Evolutionary conservation across 768 basidiomycete genomes (phyloP).

Genomic region (Termitomyces sp.): DNA sequence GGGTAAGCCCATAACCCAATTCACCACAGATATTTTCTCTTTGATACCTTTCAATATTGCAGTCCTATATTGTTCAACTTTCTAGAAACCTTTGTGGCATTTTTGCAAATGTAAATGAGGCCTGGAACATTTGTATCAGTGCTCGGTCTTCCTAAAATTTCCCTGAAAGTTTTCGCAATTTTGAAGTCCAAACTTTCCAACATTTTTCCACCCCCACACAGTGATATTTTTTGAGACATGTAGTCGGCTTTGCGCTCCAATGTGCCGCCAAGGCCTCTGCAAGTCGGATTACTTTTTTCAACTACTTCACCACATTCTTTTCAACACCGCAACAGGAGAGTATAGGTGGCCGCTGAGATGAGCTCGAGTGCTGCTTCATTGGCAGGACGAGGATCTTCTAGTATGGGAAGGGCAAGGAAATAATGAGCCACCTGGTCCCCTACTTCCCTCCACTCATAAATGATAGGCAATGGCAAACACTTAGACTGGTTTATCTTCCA

Average conservation of each 20-base stretch:
- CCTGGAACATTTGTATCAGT: constrained; percentile 15
- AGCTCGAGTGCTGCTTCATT: constrained; percentile 39
- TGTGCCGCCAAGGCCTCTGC: not conserved
- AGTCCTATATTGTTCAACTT: constrained; percentile 23
- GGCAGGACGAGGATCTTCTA: constrained; percentile 17
- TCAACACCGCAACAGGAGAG: constrained; percentile 37
- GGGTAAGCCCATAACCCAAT: constrained; percentile 7
- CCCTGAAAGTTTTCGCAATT: constrained; percentile 23
- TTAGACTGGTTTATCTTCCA: constrained; percentile 33
- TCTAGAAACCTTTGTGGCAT: constrained; percentile 22
- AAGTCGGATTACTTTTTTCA: not conserved
- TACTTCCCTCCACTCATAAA: constrained; percentile 28
- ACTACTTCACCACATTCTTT: constrained; percentile 28
- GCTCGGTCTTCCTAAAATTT: constrained; percentile 4
- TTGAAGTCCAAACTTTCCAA: constrained; percentile 28
- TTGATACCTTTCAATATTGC: constrained; percentile 26
- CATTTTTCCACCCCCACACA: constrained; percentile 19
- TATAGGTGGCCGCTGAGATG: constrained; percentile 34
- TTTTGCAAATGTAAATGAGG: constrained; percentile 16
- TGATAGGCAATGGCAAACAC: constrained; percentile 37
- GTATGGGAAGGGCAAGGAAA: constrained; percentile 28
- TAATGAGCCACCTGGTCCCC: constrained; percentile 27
- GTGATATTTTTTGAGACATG: not conserved
- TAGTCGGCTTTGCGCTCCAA: constrained; percentile 1
- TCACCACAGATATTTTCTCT: constrained; percentile 24